Evolutionary conservation across 2,329 filamentous ascomycete species (phyloP), one percentile per base, ranked within the genome.

Genomic region (Colletotrichum abscissum): DNA sequence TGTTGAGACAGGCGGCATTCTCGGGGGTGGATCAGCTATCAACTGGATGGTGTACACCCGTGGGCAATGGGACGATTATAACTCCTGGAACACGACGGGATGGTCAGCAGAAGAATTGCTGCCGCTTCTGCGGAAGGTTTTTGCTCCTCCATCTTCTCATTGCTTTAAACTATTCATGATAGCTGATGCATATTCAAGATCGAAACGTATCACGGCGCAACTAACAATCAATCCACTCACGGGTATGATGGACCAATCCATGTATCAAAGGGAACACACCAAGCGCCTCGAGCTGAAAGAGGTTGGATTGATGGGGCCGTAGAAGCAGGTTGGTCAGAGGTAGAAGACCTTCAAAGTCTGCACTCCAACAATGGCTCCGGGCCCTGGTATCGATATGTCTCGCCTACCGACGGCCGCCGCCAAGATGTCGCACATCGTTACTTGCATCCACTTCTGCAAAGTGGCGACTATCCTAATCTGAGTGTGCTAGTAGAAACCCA

Each of bases 171-270:
- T 7, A 4, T 4, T 1, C 14, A 11, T 11, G 19, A 46, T 24
- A 63, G 30, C 52, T 69, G 24, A 66, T 42, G 16, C 12, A 7
- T 30, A 24, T 57, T 38, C 59, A 66, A 85, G 83, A 78, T 87
- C 14, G 87, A 89, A 77, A 88, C 84, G 1, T 89, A 86, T 73
- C 82, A 85, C 65, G 85, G 84, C 8, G 78, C 80, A 22, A 86
- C 83, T 68, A 78, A 81, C 2, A 81, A 82, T 46, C 79, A 79
- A 12, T 67, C 68, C 4, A 75, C 74, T 2, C 88, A 90, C 74
- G 88, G 88, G 3, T 77, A 83, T 57, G 79, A 84, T 52, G 88
- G 88, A 0, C 88, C 87, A 0, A 82, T 89, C 42, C 79, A 87
- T 59, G 79, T 90, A 24, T 86, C 84, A 1, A 82, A 83, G 55